Evolutionary conservation across 495 filamentous ascomycete genomes (phyloP), one percentile per base, ranked within the genome.

Genomic region (Chaetomium cochliodes): DNA sequence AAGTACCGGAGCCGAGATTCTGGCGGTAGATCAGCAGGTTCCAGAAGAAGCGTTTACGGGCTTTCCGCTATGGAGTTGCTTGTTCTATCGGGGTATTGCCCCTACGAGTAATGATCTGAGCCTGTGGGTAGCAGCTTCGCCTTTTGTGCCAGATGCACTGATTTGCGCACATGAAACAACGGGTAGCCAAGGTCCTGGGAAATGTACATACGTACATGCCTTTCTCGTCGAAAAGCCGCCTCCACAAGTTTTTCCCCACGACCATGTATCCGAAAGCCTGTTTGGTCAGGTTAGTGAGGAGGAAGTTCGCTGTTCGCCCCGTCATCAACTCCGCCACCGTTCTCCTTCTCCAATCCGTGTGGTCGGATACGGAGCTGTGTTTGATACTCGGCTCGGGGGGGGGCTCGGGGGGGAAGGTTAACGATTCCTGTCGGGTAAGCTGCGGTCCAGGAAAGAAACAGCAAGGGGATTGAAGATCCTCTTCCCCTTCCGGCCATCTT

Each of bases 91-190:
- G 46, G 46, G 26, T 52, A 53, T 66, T 67, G 58, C 69, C 62
- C 39, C 62, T 65, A 39, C 33, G 20, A 58, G 69, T 25, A 71
- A 69, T 58, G 69, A 72, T 72, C 64, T n/a, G 69, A 67, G 41
- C 5, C 5, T 25, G 54, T 4, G 13, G 13, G 42, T 23, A 30
- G 28, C 55, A 67, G 57, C 65, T 56, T 20, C 55, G 49, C 57
- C 37, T 53, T 56, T 53, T 56, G 57, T 44, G 56, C 58, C 62
- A 30, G 46, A 58, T 9, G 30, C 50, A 63, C 26, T 67, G 62
- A 67, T 62, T 52, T 58, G 37, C 58, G 46, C 39, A 59, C 52
- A 42, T 66, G 67, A 64, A 65, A 61, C 67, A 56, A 12, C 26
- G 11, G 16, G 23, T 39, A n/a, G 28, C 8, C 20, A 23, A 23